phyloP scores from a whole-genome alignment of 352 stramenopile species.

The Poterioochromonas sp. region DNA sequence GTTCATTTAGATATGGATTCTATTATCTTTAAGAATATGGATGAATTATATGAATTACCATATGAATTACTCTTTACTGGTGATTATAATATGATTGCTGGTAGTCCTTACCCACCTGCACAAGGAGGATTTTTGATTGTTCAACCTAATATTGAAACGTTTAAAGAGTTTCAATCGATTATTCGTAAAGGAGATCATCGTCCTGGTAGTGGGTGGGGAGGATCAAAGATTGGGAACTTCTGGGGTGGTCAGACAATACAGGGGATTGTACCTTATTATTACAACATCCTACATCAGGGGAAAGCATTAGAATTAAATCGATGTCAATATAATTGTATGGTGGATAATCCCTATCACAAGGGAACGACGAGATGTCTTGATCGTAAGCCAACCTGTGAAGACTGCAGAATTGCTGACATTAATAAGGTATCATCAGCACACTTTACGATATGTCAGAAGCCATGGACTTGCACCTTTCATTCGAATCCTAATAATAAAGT shows the following conservation, averaged over 20 bases:
- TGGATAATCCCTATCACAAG: conserved; percentile 31
- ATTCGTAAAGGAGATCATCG: conserved; percentile 29
- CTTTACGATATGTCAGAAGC: conserved; percentile 36
- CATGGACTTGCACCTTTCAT: conserved; percentile 30
- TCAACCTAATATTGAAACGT: not conserved
- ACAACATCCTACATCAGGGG: conserved; percentile 18
- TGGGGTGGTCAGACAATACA: conserved; percentile 35
- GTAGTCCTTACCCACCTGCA: not conserved
- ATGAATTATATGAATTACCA: conserved; percentile 50
- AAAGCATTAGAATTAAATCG: conserved; percentile 23
- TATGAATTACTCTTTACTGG: conserved; percentile 31
- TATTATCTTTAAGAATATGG: conserved; percentile 49
- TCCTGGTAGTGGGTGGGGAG: conserved; percentile 38
- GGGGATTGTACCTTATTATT: conserved; percentile 31
- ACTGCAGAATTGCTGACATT: not conserved
- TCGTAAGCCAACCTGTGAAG: conserved; percentile 21
- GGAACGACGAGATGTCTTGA: conserved; percentile 11
- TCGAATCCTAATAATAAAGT: conserved; percentile 23
- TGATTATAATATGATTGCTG: conserved; percentile 37
- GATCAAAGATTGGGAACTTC: conserved; percentile 32
- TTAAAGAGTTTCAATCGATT: conserved; percentile 30
- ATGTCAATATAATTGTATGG: conserved; percentile 33
- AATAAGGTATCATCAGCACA: conserved; percentile 15
- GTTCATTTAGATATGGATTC: conserved; percentile 56
- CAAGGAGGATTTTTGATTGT: conserved; percentile 33